Evolutionary conservation across 139 green algal genomes (phyloP).

Genomic region (Dunaliella primolecta): DNA sequence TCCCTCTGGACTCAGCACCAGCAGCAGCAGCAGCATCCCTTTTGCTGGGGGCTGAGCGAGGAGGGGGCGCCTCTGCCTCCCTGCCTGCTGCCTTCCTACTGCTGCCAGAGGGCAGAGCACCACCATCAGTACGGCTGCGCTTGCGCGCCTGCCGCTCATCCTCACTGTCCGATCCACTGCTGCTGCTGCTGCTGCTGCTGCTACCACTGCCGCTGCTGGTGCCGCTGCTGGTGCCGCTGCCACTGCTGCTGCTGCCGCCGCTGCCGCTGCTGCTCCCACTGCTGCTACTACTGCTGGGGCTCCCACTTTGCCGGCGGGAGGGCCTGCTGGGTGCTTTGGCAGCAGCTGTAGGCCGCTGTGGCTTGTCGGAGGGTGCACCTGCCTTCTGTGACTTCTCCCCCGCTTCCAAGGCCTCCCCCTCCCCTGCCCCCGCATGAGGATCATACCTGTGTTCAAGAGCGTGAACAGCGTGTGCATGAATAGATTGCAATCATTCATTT

Average conservation of each 20-base stretch:
- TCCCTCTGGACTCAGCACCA: neutral
- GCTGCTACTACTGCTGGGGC: neutral
- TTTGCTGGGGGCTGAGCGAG: neutral
- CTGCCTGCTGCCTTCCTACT: neutral
- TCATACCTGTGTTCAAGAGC: neutral
- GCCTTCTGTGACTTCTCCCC: neutral
- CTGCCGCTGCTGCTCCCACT: neutral
- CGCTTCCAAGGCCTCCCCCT: neutral
- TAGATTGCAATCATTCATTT: no score
- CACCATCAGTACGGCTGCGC: neutral
- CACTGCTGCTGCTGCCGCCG: neutral
- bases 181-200: conserved; percentile 12
- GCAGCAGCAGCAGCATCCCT: neutral
- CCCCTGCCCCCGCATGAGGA: neutral
- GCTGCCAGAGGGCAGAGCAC: no score
- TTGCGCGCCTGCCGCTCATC: neutral
- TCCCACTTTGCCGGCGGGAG: neutral
- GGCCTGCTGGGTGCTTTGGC: neutral
- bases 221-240: conserved; percentile 16
- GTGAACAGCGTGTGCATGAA: conserved; percentile 1
- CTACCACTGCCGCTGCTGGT: neutral
- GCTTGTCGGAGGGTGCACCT: neutral
- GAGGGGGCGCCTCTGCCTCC: neutral
- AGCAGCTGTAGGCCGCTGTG: neutral
- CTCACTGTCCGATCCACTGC: conserved; percentile 1